Conservation (phyloP, 1,284 basidiomycete genomes). For the Chalciporus piperatoides region DNA sequence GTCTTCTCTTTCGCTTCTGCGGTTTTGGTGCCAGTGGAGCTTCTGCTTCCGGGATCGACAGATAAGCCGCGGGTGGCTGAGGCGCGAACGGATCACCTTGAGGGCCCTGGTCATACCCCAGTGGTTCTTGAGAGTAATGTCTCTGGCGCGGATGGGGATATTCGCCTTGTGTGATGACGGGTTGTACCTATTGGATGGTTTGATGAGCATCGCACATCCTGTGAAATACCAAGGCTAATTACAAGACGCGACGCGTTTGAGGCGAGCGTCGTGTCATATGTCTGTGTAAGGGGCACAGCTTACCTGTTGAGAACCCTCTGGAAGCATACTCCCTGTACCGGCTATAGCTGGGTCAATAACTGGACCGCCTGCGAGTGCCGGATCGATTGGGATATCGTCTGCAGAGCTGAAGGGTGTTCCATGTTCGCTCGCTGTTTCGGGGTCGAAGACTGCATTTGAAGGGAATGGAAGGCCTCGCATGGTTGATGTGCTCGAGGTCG, state of each 20-base stretch:
- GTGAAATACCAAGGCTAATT: conserved; percentile 18
- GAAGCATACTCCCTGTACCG: conserved; percentile 22
- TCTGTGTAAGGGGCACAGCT: conserved; percentile 23
- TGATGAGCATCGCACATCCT: conserved; percentile 21
- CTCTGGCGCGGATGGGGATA: conserved; percentile 17
- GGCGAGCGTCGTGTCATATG: conserved; percentile 14
- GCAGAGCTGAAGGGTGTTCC: conserved; percentile 51
- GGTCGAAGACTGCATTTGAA: conserved; percentile 42
- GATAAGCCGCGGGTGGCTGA: conserved; percentile 48
- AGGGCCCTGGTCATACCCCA: conserved; percentile 63
- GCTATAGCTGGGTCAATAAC: conserved; percentile 52
- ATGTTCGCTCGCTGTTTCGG: conserved; percentile 52
- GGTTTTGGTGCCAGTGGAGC: conserved; percentile 38
- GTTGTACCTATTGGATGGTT: conserved; percentile 19
- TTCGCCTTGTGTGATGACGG: conserved; percentile 15
- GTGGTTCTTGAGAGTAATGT: conserved; percentile 36
- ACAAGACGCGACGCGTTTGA: conserved; percentile 53
- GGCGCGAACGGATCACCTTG: conserved; percentile 79
- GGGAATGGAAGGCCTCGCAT: conserved; percentile 66
- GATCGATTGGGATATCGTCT: conserved; percentile 72
- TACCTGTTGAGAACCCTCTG: conserved; percentile 27
- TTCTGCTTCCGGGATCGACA: conserved; percentile 39
- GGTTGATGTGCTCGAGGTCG: conserved; percentile 10
- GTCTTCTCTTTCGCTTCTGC: conserved; percentile 51
- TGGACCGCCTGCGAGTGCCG: conserved; percentile 47